These are phyloP conservation scores for Cyclotella choctawhatcheeana DNA, from an alignment of 108 stramenopile genomes.

Conservation along the genomic window DNA sequence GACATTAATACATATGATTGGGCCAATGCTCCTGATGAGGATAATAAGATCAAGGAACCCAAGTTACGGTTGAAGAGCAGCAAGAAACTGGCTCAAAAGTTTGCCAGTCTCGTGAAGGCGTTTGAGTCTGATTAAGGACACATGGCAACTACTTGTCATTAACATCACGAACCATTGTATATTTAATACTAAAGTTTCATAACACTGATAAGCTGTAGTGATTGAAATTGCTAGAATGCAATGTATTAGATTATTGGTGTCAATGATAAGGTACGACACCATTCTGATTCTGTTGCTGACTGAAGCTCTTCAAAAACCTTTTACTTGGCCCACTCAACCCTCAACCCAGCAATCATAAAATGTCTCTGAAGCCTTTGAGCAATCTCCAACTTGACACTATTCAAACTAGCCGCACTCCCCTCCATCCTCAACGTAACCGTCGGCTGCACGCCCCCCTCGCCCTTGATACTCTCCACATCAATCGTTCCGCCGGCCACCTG, in stretches of 20 bases:
- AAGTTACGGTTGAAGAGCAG: constrained; percentile 38
- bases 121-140: constrained; percentile 37
- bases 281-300: no score
- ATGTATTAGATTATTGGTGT: no score
- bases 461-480: constrained; percentile 68
- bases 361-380: constrained; percentile 94
- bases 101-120: constrained; percentile 43
- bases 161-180: no score
- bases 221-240: no score
- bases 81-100: constrained; percentile 43
- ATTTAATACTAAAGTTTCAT: no score
- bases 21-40: neutral
- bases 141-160: no score
- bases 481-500: constrained; percentile 94
- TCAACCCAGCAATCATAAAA: constrained; percentile 94
- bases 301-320: no score
- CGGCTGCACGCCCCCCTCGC: constrained; percentile 86
- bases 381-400: constrained; percentile 96
- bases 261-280: no score
- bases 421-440: constrained; percentile 89
- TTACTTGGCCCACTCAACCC: constrained; percentile 71
- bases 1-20: neutral
- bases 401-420: constrained; percentile 83
- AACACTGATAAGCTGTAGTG: no score
- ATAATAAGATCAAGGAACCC: constrained; percentile 38